Evolutionary conservation across 352 stramenopile genomes (phyloP), one percentile per base, ranked within the genome.

Genomic region (Phytophthora sp.): DNA sequence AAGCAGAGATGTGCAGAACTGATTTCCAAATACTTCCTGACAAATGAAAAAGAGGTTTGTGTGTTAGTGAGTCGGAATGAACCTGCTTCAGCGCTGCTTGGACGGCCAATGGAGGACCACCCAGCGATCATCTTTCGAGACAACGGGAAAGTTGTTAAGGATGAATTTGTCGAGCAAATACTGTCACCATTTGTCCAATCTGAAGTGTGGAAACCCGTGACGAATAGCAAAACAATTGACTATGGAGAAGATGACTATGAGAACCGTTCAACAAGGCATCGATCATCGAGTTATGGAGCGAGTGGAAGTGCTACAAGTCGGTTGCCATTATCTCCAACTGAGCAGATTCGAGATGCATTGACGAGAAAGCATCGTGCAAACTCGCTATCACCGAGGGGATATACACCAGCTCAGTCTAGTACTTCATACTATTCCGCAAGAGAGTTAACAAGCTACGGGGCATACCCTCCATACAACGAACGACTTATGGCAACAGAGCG

Each of bases 11-110:
- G 85, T 23, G 72, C 77, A 7, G 68, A 83, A 7, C 49, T 91
- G 24, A 88, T 93, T 41, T 71, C 70, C 3, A 76, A 80, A 27
- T 93, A 93, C 23, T 79, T 77, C 23, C 66, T 82, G 26, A 70
- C 77, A 4, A 74, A 69, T 41, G 70, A 74, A 30, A 79, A 80
- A 42, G 57, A 73, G 16, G 8, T 55, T 21, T 27, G 18, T 44
- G 36, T 44, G 1, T 81, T 77, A 18, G 55, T 71, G 4, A 72
- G 56, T 18, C 57, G 77, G 12, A 90, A 88, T 33, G 77, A 88
- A 15, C 26, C 75, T 6, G 80, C 76, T 11, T 86, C 80, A n/a
- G 55, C 72, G 24, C 46, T 90, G 30, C 49, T 90, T 8, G 51
- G 59, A 12, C 46, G 54, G 3, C 66, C 74, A 42, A 68, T 56